Evolutionary conservation across 345 rosid genomes (phyloP).

Genomic region (Reutealis trisperma): DNA sequence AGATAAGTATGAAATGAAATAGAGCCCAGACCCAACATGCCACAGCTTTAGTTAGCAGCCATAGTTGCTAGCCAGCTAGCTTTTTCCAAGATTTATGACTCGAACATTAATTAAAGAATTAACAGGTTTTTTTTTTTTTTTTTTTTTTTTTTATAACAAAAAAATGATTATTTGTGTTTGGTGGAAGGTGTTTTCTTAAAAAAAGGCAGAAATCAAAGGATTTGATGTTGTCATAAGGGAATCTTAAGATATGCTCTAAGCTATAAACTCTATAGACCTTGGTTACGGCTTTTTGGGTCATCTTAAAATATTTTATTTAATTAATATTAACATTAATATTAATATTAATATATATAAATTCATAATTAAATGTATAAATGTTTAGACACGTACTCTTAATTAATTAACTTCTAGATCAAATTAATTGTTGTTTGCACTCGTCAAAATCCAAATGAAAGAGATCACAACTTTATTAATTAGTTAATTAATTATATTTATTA

Average conservation of each 20-base stretch:
- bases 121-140: not conserved
- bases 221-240: slow-evolving; percentile 9
- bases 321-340: not conserved
- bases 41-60: not conserved
- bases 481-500: not conserved
- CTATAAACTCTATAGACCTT: not conserved
- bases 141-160: not conserved
- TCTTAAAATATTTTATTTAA: not conserved
- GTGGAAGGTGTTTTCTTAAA: not conserved
- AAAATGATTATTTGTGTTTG: not conserved
- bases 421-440: not conserved
- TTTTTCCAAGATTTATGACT: too few species aligned
- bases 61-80: not conserved
- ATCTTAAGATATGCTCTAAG: slow-evolving; percentile 11
- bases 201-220: not conserved
- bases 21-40: not conserved
- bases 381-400: not conserved
- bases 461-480: not conserved
- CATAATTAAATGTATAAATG: not conserved
- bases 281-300: slow-evolving; percentile 1
- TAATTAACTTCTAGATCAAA: not conserved
- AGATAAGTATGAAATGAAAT: slow-evolving; percentile 4
- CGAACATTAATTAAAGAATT: not conserved
- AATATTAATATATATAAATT: not conserved
- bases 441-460: not conserved